Base-by-base conservation (phyloP, 495 filamentous ascomycete genomes). In the Lasiosphaeria miniovina region DNA sequence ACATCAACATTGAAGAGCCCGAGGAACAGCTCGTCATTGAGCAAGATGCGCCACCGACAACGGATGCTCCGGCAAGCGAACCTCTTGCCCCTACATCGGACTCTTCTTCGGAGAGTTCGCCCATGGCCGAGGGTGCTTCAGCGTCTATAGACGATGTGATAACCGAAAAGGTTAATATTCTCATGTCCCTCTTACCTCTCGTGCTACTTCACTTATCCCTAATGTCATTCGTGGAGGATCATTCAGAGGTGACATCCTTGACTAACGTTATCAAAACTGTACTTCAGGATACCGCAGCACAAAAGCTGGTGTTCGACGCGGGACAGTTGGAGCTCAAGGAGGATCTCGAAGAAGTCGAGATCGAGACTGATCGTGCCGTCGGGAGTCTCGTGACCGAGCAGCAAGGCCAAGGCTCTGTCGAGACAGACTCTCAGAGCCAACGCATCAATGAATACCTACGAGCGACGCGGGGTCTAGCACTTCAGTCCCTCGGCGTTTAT, bases 401-500 rank as follows among this genome's bases (percentile, higher is more conserved):
- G 56, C 61, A 59, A 48, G 56, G 57, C 2, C n/a, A 40, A 6
- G 6, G 7, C 17, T 43, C 15, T n/a, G 32, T 11, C 31, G 24
- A 31, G 33, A 33, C 34, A 10, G 52, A 62, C 24, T 54, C 54
- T n/a, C 62, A 64, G 36, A 41, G 38, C 24, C 60, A 56, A 12
- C 54, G 52, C 6, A 76, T 79, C 63, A 76, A 66, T 36, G 77
- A 82, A 24, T 88, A 86, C 67, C 59, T 82, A 38, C 75, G 82
- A 24, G 63, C 66, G 0, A 84, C 81, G 11, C 73, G 84, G 57
- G 85, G 85, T 2, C 68, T 86, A 7, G 65, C 77, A 3, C 73
- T 88, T 2, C 64, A 80, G 41, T 74, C 70, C 15, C 71, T 88
- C 4, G 71, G 75, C 45, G 74, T 88, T 36, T 75, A 85, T 60